Evolutionary conservation across 164 flowering plant species (phyloP), one percentile per base, ranked within the genome.

Genomic region (Euptelea pleiosperma): DNA sequence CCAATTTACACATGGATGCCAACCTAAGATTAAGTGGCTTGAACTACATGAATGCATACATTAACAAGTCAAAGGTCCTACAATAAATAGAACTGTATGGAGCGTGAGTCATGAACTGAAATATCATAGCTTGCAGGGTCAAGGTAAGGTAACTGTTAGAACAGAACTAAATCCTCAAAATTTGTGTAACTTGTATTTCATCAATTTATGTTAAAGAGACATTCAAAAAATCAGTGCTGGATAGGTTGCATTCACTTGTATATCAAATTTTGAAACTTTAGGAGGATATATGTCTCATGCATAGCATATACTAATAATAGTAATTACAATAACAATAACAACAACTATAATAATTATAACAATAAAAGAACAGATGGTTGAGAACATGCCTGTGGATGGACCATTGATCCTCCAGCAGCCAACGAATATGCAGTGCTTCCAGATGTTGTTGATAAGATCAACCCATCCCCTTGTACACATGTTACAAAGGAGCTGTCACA

Each of bases 361-460:
- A 3, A 43, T 31, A 28, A 39, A 57, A 8, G 0, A 43, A 25
- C 5, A 22, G 37, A 55, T 18, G 40, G 22, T 24, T 21, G 6
- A 22, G 31, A 26, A 59, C 64, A 47, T 77, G 83, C 99, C 99
- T 90, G 97, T 37, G 99, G 99, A 65, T 93, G 99, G 37, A 93
- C 99, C 99, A 93, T 90, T 35, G 99, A 93, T 67, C 99, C 99
- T 59, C 99, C 99, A 63, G 97, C 99, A 19, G 99, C 99, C 58
- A 93, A 71, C 2, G 99, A 93, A 75, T 93, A 93, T 52, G 99
- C 99, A 16, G 99, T 93, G 73, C 99, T 93, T 51, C 99, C 99
- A 25, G 99, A 90, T 55, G 99, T 90, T 33, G 97, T 93, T 29
- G 99, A 90, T 55, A 93, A 57, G 33, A 93, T 90, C 58, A 93